Percentiles rank a stretch among this genome's conserved stretches.
phyloP scores from a whole-genome alignment of 495 filamentous ascomycete genomes.

The Penicillium longicatenatum region DNA sequence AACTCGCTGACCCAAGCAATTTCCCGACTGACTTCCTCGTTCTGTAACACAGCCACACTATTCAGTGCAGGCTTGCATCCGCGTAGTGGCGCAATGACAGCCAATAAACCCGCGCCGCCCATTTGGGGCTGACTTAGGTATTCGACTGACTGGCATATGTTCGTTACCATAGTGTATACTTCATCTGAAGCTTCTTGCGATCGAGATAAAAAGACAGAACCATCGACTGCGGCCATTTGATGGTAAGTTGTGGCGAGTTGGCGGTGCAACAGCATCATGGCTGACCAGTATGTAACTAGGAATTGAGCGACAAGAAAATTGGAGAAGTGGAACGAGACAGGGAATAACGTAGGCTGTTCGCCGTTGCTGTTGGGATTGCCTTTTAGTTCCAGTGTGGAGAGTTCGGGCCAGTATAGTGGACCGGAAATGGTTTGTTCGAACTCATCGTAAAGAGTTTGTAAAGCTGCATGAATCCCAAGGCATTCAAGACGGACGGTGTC shows the following conservation, averaged over 20 bases:
- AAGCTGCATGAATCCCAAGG: not conserved
- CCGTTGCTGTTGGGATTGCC: not conserved
- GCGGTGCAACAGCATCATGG: not conserved
- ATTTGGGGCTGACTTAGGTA: not conserved
- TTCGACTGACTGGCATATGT: constrained; percentile 1
- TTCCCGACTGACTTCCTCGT: not conserved
- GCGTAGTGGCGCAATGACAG: not conserved
- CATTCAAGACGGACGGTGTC: not conserved
- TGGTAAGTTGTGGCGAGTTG: not conserved
- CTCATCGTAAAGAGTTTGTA: not conserved
- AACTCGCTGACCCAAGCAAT: not conserved
- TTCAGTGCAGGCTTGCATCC: not conserved
- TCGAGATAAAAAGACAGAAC: not conserved
- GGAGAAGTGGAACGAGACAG: constrained; percentile 4
- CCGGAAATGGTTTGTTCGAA: constrained; percentile 3
- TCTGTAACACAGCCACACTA: not conserved
- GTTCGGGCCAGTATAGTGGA: constrained; percentile 2
- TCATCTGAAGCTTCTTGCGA: not conserved
- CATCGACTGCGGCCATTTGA: not conserved
- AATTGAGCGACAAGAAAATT: not conserved
- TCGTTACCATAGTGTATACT: not conserved
- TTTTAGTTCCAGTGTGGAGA: not conserved
- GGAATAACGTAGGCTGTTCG: not conserved
- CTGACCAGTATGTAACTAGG: not conserved
- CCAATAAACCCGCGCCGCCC: not conserved